phyloP scores from a whole-genome alignment of 805 yeast species.

The Huiozyma naganishii region DNA sequence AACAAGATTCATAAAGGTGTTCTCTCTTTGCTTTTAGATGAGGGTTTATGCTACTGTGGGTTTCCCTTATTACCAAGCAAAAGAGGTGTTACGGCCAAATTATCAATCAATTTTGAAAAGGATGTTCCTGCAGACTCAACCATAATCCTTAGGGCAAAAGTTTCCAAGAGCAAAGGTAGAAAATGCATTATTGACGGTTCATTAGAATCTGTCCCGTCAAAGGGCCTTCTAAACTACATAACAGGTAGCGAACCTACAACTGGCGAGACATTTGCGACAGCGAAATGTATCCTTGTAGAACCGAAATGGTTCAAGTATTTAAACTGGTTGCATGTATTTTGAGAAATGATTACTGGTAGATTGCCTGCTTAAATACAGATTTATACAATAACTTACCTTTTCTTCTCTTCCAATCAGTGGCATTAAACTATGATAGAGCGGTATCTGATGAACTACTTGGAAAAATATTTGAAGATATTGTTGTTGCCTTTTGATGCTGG shows the following conservation, averaged over 20 bases:
- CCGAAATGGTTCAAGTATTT: slow-evolving; percentile 81
- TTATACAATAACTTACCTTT: not conserved
- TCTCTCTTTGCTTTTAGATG: slow-evolving; percentile 70
- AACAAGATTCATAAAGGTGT: slow-evolving; percentile 78
- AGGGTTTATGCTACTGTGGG: slow-evolving; percentile 76
- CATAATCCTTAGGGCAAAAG: slow-evolving; percentile 57
- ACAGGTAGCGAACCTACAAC: slow-evolving; percentile 1
- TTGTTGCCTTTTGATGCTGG: not conserved
- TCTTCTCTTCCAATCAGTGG: not conserved
- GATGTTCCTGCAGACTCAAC: slow-evolving; percentile 46
- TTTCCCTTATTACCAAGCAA: slow-evolving; percentile 69
- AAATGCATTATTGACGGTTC: slow-evolving; percentile 76
- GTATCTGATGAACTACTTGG: not conserved
- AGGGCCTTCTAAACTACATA: not conserved
- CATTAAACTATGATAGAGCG: no score
- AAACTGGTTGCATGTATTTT: slow-evolving; percentile 36
- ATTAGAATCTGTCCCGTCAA: slow-evolving; percentile 28
- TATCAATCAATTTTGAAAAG: slow-evolving; percentile 48
- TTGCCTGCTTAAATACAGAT: not conserved
- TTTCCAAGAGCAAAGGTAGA: slow-evolving; percentile 59
- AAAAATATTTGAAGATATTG: slow-evolving; percentile 1
- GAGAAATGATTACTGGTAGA: not conserved
- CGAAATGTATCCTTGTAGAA: slow-evolving; percentile 65
- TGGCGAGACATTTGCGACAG: slow-evolving; percentile 39
- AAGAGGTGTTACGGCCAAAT: slow-evolving; percentile 80